phyloP scores from a whole-genome alignment of 495 filamentous ascomycete genomes.

The Penicillium waksmanii region DNA sequence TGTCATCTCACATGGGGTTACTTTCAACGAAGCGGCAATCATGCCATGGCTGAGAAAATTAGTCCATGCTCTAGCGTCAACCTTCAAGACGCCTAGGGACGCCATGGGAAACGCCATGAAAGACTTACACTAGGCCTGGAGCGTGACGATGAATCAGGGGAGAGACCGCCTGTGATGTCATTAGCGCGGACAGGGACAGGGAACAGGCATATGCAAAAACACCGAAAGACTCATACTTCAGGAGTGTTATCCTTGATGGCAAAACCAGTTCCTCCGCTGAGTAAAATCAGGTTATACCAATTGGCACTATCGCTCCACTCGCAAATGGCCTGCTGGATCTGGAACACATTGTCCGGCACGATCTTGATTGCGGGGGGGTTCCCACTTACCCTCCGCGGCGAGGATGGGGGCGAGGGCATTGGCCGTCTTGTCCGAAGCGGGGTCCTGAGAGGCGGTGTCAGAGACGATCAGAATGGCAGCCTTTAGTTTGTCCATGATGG shows the following conservation, averaged over 20 bases:
- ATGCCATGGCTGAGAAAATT: constrained; percentile 74
- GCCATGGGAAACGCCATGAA: constrained; percentile 1
- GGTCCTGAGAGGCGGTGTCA: constrained; percentile 85
- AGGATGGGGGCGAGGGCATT: constrained; percentile 69
- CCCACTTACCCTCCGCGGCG: constrained; percentile 69
- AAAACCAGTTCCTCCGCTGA: constrained; percentile 94
- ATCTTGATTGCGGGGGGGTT: constrained; percentile 67
- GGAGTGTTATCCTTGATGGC: constrained; percentile 86
- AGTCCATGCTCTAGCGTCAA: constrained; percentile 30
- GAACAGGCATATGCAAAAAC: neutral
- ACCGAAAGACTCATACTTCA: constrained; percentile 61
- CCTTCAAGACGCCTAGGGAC: constrained; percentile 2
- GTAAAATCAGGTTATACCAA: constrained; percentile 74
- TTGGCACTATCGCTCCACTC: constrained; percentile 67
- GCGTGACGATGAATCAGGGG: constrained; percentile 85
- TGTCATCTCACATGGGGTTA: constrained; percentile 81
- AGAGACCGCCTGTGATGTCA: constrained; percentile 67
- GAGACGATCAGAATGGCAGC: constrained; percentile 85
- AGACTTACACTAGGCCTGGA: constrained; percentile 77
- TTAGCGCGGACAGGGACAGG: constrained; percentile 18
- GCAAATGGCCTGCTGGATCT: constrained; percentile 74
- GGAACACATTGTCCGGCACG: constrained; percentile 74
- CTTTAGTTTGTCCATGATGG: constrained; percentile 34
- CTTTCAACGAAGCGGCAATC: constrained; percentile 78
- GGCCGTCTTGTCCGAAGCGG: constrained; percentile 74